Percentiles rank a stretch among this genome's conserved stretches.
Evolutionary conservation across 768 basidiomycete species (phyloP).

Genomic region (Terana coerulea): DNA sequence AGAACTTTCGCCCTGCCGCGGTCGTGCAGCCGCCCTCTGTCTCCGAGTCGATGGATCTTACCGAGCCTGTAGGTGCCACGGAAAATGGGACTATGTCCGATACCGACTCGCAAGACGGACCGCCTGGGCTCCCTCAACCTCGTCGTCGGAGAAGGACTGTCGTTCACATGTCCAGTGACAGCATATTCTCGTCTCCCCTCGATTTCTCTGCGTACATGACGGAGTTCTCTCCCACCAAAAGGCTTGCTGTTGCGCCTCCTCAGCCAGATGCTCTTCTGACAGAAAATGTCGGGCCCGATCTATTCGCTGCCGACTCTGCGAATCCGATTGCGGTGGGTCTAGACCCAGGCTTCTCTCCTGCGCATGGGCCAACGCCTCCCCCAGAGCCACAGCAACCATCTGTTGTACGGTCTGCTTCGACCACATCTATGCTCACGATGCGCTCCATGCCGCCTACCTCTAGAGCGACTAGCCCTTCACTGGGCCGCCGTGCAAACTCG

Average conservation of each 20-base stretch:
- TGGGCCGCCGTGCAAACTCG: not conserved
- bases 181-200: conserved; percentile 26
- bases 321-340: not conserved
- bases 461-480: not conserved
- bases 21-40: not conserved
- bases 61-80: not conserved
- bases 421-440: not conserved
- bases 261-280: no score
- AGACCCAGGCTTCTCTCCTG: conserved; percentile 12
- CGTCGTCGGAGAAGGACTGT: conserved; percentile 24
- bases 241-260: conserved; percentile 14
- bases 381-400: not conserved
- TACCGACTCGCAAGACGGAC: not conserved
- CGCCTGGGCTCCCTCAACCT: conserved; percentile 7
- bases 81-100: not conserved
- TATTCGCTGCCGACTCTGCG: not conserved
- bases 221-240: conserved; percentile 4
- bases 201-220: conserved; percentile 22
- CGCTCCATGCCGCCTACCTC: not conserved
- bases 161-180: conserved; percentile 23
- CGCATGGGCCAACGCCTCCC: not conserved
- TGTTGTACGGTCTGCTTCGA: not conserved
- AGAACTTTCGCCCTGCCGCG: not conserved
- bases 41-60: conserved; percentile 1
- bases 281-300: no score